A percentile compares a stretch with the other conserved stretches of the same genome.
phyloP scores from a whole-genome alignment of 1,139 yeast genomes.

The Candida albicans region DNA sequence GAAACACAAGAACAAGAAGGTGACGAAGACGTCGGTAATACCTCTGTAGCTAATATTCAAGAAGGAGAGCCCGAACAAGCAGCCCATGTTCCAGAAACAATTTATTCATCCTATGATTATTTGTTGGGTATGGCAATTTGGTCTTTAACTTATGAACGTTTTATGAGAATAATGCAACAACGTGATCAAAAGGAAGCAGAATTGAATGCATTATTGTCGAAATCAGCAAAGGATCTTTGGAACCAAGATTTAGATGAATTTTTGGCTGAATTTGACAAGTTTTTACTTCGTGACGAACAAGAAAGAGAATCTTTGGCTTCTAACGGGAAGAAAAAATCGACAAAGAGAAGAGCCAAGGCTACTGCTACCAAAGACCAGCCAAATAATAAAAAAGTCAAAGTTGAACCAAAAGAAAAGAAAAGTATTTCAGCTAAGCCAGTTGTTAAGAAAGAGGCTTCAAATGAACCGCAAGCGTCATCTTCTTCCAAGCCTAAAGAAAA shows the following conservation, averaged over 20 bases:
- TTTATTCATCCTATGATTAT: constrained; percentile 67
- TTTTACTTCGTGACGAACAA: constrained; percentile 39
- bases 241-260: constrained; percentile 76
- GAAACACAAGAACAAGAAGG: constrained; percentile 32
- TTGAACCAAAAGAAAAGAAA: constrained; percentile 5
- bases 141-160: constrained; percentile 89
- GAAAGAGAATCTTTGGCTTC: constrained; percentile 34
- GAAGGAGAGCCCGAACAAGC: constrained; percentile 27
- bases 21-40: constrained; percentile 40
- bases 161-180: constrained; percentile 74
- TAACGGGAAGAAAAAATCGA: constrained; percentile 26
- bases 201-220: constrained; percentile 61
- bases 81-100: constrained; percentile 40
- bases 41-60: constrained; percentile 29
- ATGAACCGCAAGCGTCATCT: constrained; percentile 11
- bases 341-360: constrained; percentile 22
- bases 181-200: constrained; percentile 72
- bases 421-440: constrained; percentile 10
- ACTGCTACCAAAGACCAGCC: constrained; percentile 14
- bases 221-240: constrained; percentile 90
- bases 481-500: constrained; percentile 4
- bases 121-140: constrained; percentile 87
- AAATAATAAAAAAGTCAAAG: constrained; percentile 15
- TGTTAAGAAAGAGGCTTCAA: constrained; percentile 4
- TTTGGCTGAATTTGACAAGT: constrained; percentile 62